Evolutionary conservation across 805 yeast genomes (phyloP), one percentile per base, ranked within the genome.

Genomic region (Starmerella sp.): DNA sequence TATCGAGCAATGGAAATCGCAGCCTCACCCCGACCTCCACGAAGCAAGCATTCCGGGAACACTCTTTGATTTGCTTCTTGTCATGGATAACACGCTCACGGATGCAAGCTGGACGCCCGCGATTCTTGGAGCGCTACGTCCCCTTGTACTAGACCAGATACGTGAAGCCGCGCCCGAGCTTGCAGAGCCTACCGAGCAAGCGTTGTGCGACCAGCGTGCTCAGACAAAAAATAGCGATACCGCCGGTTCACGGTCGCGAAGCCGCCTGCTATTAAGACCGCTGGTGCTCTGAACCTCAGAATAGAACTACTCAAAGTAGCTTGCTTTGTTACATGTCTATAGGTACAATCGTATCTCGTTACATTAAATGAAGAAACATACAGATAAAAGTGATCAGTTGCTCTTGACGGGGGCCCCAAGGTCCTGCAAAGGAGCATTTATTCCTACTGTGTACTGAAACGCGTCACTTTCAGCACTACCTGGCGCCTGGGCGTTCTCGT

Each of bases 31-130:
- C 5, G 15, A 9, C 10, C 47, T 31, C 37, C 50, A 47, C 36
- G 55, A 52, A 2, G 44, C 46, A 15, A 14, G 22, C 3, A 4
- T n/a, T 8, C 3, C 38, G 0, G 52, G 51, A 2, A 13, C 38
- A 5, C 30, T 51, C 13, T 55, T 53, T 31, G 56, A 53, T 9
- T 34, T 59, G 7, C 54, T 39, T 32, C 39, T 42, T 29, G 30
- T 52, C 4, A 44, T 59, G 53, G 60, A 59, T 28, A 14, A 41
- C 3, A 22, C 37, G 15, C 43, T 50, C 10, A 32, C n/a, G 14
- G 53, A 51, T 10, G 41, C 46, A 6, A 17, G 32, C 3, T 59
- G 60, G 62, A 42, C 31, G 9, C 51, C 49, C 14, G 28, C 31
- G 3, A 48, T 55, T 2, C 36, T 58, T 9, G 43, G n/a, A 5